These are phyloP conservation scores for Termitomyces sp. DNA, from an alignment of 768 basidiomycete species.

Conservation along the genomic window DNA sequence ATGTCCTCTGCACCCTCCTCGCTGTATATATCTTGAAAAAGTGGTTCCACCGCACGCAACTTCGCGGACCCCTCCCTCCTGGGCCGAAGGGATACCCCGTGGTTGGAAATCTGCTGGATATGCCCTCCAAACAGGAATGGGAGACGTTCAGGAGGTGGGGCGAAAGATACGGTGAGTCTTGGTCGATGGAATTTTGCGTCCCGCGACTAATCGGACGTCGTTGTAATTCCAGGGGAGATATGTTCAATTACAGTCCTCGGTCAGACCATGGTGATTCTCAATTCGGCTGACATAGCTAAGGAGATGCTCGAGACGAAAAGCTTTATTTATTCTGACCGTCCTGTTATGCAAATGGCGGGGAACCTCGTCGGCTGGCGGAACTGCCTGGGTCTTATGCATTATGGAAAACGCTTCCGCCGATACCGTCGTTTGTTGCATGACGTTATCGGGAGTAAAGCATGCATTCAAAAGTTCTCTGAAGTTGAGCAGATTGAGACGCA, in stretches of 20 bases:
- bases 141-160: conserved; percentile 4
- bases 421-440: conserved; percentile 46
- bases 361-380: conserved; percentile 54
- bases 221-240: conserved; percentile 46
- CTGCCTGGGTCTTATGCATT: conserved; percentile 43
- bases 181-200: neutral
- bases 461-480: conserved; percentile 36
- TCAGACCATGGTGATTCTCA: conserved; percentile 50
- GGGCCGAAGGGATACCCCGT: conserved; percentile 4
- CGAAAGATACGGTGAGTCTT: neutral
- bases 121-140: conserved; percentile 1
- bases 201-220: neutral
- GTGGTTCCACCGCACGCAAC: conserved; percentile 16
- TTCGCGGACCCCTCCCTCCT: conserved; percentile 1
- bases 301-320: conserved; percentile 61
- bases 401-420: conserved; percentile 46
- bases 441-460: conserved; percentile 37
- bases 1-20: conserved; percentile 26
- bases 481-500: conserved; percentile 41
- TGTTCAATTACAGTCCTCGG: conserved; percentile 55
- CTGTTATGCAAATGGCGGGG: conserved; percentile 45
- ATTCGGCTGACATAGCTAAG: conserved; percentile 39
- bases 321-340: conserved; percentile 57
- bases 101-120: conserved; percentile 5
- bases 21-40: conserved; percentile 27